Evolutionary conservation across 1,139 yeast species (phyloP).

Genomic region (Saccharomyces hybrid): DNA sequence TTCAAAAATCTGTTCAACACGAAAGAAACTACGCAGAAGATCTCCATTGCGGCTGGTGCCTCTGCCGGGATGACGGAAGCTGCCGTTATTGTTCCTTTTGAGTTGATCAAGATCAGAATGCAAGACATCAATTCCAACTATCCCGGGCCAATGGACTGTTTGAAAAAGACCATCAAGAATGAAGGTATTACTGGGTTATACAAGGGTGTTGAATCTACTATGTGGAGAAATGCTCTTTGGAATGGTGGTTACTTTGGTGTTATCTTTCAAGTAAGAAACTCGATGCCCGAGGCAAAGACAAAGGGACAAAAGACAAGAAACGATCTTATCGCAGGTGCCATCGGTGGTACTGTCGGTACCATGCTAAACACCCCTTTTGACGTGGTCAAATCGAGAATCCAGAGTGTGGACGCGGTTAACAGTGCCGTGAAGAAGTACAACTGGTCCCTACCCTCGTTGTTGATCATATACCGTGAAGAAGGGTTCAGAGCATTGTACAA

Average conservation of each 20-base stretch:
- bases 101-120: slow-evolving; percentile 73
- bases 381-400: slow-evolving; percentile 95
- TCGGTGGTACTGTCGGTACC: slow-evolving; percentile 97
- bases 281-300: slow-evolving; percentile 72
- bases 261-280: slow-evolving; percentile 73
- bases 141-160: slow-evolving; percentile 80
- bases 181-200: slow-evolving; percentile 83
- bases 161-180: slow-evolving; percentile 57
- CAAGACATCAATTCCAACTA: slow-evolving; percentile 83
- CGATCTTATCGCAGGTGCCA: slow-evolving; percentile 84
- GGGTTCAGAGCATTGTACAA: slow-evolving; percentile 83
- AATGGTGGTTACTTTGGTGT: slow-evolving; percentile 97
- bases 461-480: slow-evolving; percentile 77
- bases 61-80: slow-evolving; percentile 98
- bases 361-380: slow-evolving; percentile 92
- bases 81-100: slow-evolving; percentile 94
- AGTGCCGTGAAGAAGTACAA: slow-evolving; percentile 69
- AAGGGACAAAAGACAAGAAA: slow-evolving; percentile 68
- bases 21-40: slow-evolving; percentile 63
- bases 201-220: slow-evolving; percentile 91
- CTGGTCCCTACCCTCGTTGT: slow-evolving; percentile 84
- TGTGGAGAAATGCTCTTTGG: slow-evolving; percentile 97
- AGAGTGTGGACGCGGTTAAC: slow-evolving; percentile 44
- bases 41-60: slow-evolving; percentile 91
- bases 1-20: slow-evolving; percentile 70